phyloP scores from a whole-genome alignment of 352 stramenopile genomes.

The Pythium periplocum region DNA sequence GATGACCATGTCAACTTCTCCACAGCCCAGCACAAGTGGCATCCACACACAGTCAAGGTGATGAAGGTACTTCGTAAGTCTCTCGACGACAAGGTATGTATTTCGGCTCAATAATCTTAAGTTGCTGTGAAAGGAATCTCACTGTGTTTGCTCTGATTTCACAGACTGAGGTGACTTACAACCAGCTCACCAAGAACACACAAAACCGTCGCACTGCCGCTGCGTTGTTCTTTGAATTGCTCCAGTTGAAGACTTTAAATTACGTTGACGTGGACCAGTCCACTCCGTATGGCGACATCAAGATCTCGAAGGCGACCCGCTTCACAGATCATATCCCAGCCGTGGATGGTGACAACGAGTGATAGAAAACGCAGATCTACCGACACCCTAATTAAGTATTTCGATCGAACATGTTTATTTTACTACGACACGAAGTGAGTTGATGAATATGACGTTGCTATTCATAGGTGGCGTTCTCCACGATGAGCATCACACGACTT shows the following conservation, averaged over 20 bases:
- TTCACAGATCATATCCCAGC: slow-evolving; percentile 78
- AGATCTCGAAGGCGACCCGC: slow-evolving; percentile 63
- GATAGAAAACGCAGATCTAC: no score
- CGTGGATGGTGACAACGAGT: slow-evolving; percentile 48
- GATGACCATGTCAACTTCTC: slow-evolving; percentile 29
- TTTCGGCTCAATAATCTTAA: no score
- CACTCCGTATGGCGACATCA: slow-evolving; percentile 93
- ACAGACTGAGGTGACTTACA: slow-evolving; percentile 75
- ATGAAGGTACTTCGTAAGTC: slow-evolving; percentile 83
- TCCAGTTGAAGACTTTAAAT: slow-evolving; percentile 98
- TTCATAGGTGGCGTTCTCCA: neutral
- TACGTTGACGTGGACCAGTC: slow-evolving; percentile 95
- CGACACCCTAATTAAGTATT: no score
- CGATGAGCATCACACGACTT: no score
- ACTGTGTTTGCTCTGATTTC: slow-evolving; percentile 2
- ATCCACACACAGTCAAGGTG: slow-evolving; percentile 97
- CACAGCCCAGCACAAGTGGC: slow-evolving; percentile 92
- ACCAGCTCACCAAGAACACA: slow-evolving; percentile 79
- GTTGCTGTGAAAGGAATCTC: neutral
- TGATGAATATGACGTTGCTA: slow-evolving; percentile 1
- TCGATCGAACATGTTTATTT: neutral
- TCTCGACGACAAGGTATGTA: slow-evolving; percentile 54
- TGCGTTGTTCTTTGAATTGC: slow-evolving; percentile 95
- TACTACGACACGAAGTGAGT: no score
- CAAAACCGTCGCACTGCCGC: slow-evolving; percentile 86